Base-by-base conservation (phyloP, 2,329 filamentous ascomycete genomes). In the Grosmannia penicillata region DNA sequence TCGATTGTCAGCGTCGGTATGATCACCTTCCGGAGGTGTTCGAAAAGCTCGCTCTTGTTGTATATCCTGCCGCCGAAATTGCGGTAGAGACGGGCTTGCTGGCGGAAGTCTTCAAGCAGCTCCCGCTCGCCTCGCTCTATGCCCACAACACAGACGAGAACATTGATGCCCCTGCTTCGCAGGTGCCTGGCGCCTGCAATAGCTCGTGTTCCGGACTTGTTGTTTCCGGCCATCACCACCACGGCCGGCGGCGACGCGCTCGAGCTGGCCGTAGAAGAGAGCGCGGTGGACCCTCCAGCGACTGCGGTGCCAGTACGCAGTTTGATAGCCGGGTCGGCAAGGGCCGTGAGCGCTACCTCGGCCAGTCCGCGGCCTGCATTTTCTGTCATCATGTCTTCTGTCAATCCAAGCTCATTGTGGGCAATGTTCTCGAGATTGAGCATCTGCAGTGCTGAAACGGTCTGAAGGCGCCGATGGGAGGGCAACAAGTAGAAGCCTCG, bases 191-290 rank as follows among this genome's bases (percentile, higher is more conserved):
- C 86, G 4, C 86, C 86, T 13, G 85, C 82, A 38, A 96, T 69
- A 4, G 86, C 85, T 42, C 89, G 72, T 27, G 83, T 78, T 28
- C 89, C 87, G 1, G 80, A 86, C 47, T 85, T 85, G 57, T 94
- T 89, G 56, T 95, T 96, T n/a, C 91, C 89, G 0, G 84, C 87
- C n/a, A 96, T 67, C 7, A 96, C 74, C 18, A 93, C 75, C 24
- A 75, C 61, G 1, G 66, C 64, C 22, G 58, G 48, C 2, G 48
- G 42, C 6, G 47, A 45, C 25, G n/a, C 39, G 24, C 37, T 26
- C 18, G 43, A 38, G 19, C 29, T 30, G 18, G 31, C 21, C 14
- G 21, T 15, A 18, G 32, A 23, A 24, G 19, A 23, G 3, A 18
- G 10, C 4, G 40, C 26, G 45, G 40, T 9, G 5, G 32, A 22